Evolutionary conservation across 768 basidiomycete genomes (phyloP).

Genomic region (Suillus discolor): DNA sequence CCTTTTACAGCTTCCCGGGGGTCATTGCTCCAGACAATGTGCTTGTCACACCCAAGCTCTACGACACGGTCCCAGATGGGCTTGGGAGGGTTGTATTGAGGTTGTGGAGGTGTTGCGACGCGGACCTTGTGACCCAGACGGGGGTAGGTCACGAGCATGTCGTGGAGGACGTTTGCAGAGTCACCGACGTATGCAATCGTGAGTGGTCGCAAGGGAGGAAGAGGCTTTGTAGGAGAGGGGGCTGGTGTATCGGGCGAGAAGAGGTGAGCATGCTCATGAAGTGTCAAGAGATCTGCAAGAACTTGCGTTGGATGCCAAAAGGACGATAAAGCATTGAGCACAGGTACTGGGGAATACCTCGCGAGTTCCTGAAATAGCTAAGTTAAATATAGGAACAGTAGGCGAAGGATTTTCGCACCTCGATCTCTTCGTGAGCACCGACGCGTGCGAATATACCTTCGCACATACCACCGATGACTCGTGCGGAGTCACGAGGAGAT

Average conservation of each 20-base stretch:
- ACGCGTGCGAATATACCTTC: conserved; percentile 98
- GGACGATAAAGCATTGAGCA: conserved; percentile 93
- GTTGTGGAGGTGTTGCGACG: conserved; percentile 74
- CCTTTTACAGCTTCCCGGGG: conserved; percentile 86
- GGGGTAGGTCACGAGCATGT: conserved; percentile 95
- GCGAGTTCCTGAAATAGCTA: conserved; percentile 74
- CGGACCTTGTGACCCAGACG: conserved; percentile 86
- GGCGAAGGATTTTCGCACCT: conserved; percentile 54
- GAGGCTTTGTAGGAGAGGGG: conserved; percentile 26
- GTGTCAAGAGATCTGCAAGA: conserved; percentile 89
- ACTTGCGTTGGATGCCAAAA: conserved; percentile 97
- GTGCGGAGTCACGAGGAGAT: conserved; percentile 76
- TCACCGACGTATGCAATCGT: conserved; percentile 95
- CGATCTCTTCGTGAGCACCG: conserved; percentile 89
- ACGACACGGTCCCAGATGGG: conserved; percentile 83
- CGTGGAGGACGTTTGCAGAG: conserved; percentile 92
- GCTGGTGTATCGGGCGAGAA: conserved; percentile 41
- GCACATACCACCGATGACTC: conserved; percentile 92
- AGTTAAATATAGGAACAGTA: conserved; percentile 1
- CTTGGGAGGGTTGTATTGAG: conserved; percentile 63
- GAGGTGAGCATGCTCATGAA: conserved; percentile 72
- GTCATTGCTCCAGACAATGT: conserved; percentile 73
- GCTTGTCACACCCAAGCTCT: conserved; percentile 70
- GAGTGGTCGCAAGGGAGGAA: conserved; percentile 69
- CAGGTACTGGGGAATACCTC: conserved; percentile 87